phyloP scores from a whole-genome alignment of 1,284 basidiomycete genomes.

The Melampsora americana region DNA sequence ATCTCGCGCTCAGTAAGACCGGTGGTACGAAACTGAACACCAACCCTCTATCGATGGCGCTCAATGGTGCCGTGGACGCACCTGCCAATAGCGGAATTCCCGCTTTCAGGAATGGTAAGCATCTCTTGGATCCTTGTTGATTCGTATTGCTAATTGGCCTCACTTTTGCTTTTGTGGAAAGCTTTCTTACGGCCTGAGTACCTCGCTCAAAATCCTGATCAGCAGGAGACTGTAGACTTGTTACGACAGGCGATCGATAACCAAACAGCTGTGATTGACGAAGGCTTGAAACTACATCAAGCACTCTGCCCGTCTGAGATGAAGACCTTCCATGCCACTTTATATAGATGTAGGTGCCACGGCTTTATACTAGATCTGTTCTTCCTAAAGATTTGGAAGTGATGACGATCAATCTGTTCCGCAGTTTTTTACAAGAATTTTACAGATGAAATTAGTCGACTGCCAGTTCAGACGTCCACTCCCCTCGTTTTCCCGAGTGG shows the following conservation, averaged over 20 bases:
- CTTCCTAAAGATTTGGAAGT: not conserved
- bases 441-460: slow-evolving; percentile 68
- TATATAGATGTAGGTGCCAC: slow-evolving; percentile 61
- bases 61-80: slow-evolving; percentile 83
- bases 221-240: slow-evolving; percentile 67
- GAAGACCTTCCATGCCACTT: slow-evolving; percentile 81
- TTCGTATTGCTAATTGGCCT: not conserved
- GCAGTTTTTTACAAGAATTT: slow-evolving; percentile 81
- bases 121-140: not conserved
- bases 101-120: slow-evolving; percentile 63
- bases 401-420: slow-evolving; percentile 4
- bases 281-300: slow-evolving; percentile 76
- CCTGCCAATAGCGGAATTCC: slow-evolving; percentile 73
- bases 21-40: slow-evolving; percentile 66
- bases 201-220: slow-evolving; percentile 66
- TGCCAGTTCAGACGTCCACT: slow-evolving; percentile 47
- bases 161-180: slow-evolving; percentile 40
- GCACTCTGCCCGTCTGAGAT: slow-evolving; percentile 80
- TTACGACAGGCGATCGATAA: slow-evolving; percentile 73
- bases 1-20: slow-evolving; percentile 72
- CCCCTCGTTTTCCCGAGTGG: not conserved
- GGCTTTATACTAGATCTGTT: not conserved
- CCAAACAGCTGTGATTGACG: slow-evolving; percentile 75
- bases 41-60: slow-evolving; percentile 77
- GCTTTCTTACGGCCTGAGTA: slow-evolving; percentile 74